Conservation (phyloP, 768 basidiomycete genomes). For the Leccinum uliginosum region DNA sequence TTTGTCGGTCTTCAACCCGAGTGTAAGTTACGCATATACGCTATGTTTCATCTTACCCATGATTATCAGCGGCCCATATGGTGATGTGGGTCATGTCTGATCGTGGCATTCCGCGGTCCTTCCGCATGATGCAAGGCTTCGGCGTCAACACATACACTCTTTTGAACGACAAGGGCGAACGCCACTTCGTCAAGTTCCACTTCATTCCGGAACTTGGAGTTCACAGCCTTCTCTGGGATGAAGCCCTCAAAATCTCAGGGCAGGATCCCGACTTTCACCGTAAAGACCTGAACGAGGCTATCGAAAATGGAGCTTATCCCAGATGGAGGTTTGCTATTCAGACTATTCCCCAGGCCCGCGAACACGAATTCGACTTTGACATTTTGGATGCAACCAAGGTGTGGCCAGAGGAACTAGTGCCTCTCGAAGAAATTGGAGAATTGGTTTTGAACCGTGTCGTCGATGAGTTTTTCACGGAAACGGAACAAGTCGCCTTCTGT, state of each 20-base stretch:
- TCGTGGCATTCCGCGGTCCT: slow-evolving; percentile 79
- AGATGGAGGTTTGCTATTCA: slow-evolving; percentile 75
- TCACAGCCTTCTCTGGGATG: slow-evolving; percentile 85
- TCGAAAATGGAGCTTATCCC: slow-evolving; percentile 62
- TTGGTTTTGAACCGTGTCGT: slow-evolving; percentile 59
- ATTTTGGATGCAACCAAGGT: slow-evolving; percentile 84
- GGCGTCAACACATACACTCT: slow-evolving; percentile 85
- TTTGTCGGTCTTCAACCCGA: slow-evolving; percentile 71
- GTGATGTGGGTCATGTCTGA: slow-evolving; percentile 86
- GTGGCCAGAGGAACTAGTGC: slow-evolving; percentile 79
- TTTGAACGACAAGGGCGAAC: slow-evolving; percentile 59
- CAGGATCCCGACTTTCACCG: slow-evolving; percentile 92
- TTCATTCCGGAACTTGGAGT: slow-evolving; percentile 79
- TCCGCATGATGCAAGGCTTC: slow-evolving; percentile 86
- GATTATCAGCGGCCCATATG: slow-evolving; percentile 57
- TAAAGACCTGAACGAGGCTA: slow-evolving; percentile 82
- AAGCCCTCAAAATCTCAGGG: slow-evolving; percentile 75
- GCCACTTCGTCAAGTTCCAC: slow-evolving; percentile 87
- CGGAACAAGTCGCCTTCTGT: slow-evolving; percentile 88
- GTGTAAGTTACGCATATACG: slow-evolving; percentile 31
- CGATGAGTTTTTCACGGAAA: slow-evolving; percentile 81
- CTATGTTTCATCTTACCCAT: slow-evolving; percentile 8
- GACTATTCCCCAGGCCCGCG: slow-evolving; percentile 59
- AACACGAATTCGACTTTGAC: slow-evolving; percentile 84
- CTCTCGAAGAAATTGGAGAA: slow-evolving; percentile 74